Evolutionary conservation across 345 rosid species (phyloP), one percentile per base, ranked within the genome.

Genomic region (Luvunga scandens): DNA sequence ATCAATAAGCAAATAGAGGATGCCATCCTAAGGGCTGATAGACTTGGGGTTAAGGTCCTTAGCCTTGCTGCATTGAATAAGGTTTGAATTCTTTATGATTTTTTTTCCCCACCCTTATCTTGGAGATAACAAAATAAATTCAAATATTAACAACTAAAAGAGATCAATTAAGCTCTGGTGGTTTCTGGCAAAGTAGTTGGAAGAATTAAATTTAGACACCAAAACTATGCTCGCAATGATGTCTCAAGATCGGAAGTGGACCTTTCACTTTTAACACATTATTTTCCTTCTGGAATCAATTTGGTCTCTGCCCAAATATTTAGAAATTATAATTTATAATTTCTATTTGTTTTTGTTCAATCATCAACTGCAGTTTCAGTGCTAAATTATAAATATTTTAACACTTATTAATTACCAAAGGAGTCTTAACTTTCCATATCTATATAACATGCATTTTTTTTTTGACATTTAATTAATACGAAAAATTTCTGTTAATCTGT

Each of bases 61-160:
- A 94, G 99, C 86, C 94, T 97, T 81, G 99, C 99, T 80, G 99
- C 99, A 78, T 82, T 92, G 73, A 92, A 92, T 76, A 92, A 92
- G 97, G 97, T 92, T 67, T 31, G 78, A 71, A 69, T 34, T 30
- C 14, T 12, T 25, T 42, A 50, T n/a, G 13, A n/a, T 30, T 13
- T 31, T 50, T 56, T 66, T 0, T 31, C 3, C 36, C 36, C 19
- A 5, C 19, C 31, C 0, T 33, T 33, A 1, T 33, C 36, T 65
- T 65, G 36, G 33, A 65, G 13, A 65, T 4, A 45, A 13, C 50
- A 45, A 45, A 13, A 45, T 4, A 13, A 12, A 45, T 45, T 56
- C n/a, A 56, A 22, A 56, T 56, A 56, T 19, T 13, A 1, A 36
- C 7, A 66, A 34, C 7, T 34, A 61, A 36, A 61, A 25, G 18